phyloP scores from a whole-genome alignment of 306 rosid genomes.

The Casuarina cunninghamiana region DNA sequence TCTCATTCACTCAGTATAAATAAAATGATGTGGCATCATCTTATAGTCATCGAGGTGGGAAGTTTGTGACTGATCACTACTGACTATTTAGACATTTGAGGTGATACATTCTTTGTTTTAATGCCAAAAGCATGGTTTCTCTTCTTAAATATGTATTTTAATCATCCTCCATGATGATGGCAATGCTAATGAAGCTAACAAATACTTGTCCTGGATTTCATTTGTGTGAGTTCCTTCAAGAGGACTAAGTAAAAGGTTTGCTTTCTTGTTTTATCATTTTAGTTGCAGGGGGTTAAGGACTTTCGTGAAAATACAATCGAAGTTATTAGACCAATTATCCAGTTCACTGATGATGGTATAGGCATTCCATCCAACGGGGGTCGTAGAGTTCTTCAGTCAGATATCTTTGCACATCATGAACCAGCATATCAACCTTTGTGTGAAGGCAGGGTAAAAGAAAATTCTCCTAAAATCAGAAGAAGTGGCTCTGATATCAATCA shows the following conservation, averaged over 20 bases:
- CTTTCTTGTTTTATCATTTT: constrained; percentile 22
- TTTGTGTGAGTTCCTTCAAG: not conserved
- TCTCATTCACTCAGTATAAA: too few species aligned
- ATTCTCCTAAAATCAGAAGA: constrained; percentile 30
- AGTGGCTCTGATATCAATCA: constrained; percentile 18
- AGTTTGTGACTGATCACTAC: constrained; percentile 3
- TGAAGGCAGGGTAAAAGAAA: constrained; percentile 30
- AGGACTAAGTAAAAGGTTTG: constrained; percentile 1
- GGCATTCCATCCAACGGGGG: constrained; percentile 28
- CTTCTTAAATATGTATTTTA: constrained; percentile 12
- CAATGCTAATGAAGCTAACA: not conserved
- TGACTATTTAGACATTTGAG: constrained; percentile 4
- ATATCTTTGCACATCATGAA: constrained; percentile 26
- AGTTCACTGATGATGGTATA: constrained; percentile 30
- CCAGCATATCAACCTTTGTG: constrained; percentile 29
- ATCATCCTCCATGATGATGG: not conserved
- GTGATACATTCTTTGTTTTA: constrained; percentile 18
- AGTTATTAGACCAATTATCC: constrained; percentile 22
- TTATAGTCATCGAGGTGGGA: not conserved
- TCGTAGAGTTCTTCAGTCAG: constrained; percentile 32
- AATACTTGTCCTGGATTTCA: not conserved
- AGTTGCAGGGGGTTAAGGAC: constrained; percentile 49
- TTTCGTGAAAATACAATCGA: constrained; percentile 28
- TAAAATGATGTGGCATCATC: not conserved
- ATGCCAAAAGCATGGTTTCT: constrained; percentile 2